Evolutionary conservation across 257 asterid species (phyloP).

Genomic region (Solanum etuberosum): DNA sequence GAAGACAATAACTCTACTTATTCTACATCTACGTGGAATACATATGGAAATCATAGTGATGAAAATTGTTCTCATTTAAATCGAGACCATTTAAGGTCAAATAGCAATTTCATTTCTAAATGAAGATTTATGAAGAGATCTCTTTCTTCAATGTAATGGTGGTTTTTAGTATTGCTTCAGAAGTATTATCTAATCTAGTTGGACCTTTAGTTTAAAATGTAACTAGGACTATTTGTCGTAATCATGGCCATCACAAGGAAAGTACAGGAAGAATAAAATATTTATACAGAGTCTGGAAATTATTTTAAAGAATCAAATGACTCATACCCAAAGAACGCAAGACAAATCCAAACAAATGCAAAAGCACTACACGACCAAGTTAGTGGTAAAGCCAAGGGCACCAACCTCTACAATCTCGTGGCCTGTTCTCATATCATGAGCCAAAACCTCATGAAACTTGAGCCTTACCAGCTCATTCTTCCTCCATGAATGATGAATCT

Average conservation of each 20-base stretch:
- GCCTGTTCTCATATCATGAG: constrained; percentile 91
- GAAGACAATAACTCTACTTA: neutral
- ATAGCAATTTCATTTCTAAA: neutral
- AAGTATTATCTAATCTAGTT: neutral
- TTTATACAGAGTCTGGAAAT: neutral
- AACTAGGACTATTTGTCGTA: neutral
- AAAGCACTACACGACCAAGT: neutral
- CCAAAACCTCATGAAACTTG: constrained; percentile 91
- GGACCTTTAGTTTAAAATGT: neutral
- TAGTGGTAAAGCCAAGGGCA: constrained; percentile 6
- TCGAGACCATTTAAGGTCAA: neutral
- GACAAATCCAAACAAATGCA: neutral
- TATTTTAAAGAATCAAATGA: neutral
- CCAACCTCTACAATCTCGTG: constrained; percentile 96
- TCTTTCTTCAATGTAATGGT: neutral
- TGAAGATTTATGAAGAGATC: neutral
- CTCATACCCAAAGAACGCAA: neutral
- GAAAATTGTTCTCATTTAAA: neutral
- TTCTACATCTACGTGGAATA: neutral
- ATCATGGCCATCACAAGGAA: neutral
- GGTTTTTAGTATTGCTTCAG: neutral
- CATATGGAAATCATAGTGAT: neutral
- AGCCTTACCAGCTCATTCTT: constrained; percentile 79
- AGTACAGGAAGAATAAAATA: neutral
- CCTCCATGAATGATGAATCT: constrained; percentile 90